These are phyloP conservation scores for Manihot esculenta DNA, from an alignment of 441 rosid species.

Conservation along the genomic window DNA sequence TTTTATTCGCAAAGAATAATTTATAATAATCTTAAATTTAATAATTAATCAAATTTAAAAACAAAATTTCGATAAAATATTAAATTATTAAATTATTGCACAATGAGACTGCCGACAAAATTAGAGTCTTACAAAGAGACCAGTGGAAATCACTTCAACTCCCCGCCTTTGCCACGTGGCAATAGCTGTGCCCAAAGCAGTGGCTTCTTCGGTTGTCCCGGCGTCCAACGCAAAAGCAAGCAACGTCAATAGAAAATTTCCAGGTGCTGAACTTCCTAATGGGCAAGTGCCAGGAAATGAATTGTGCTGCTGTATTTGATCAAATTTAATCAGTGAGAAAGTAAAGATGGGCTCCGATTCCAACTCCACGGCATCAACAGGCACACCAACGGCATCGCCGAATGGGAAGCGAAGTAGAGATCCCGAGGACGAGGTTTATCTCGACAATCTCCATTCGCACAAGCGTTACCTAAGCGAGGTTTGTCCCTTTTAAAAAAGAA, in stretches of 20 bases:
- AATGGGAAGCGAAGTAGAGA: conserved; percentile 78
- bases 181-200: too few relatives aligned
- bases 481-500: not conserved
- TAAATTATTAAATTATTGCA: too few relatives aligned
- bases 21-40: too few relatives aligned
- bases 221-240: not conserved
- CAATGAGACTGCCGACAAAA: too few relatives aligned
- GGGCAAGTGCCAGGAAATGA: not conserved
- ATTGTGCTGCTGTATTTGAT: not conserved
- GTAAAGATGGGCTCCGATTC: conserved; percentile 51
- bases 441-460: conserved; percentile 88
- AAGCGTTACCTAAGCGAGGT: conserved; percentile 98
- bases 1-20: too few relatives aligned
- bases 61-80: too few relatives aligned
- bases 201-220: not conserved
- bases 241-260: too few relatives aligned
- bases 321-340: not conserved
- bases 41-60: too few relatives aligned
- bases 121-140: too few relatives aligned
- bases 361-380: conserved; percentile 36
- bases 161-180: too few relatives aligned
- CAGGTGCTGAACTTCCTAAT: not conserved
- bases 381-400: conserved; percentile 54
- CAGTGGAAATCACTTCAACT: too few relatives aligned
- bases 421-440: conserved; percentile 83